Percentiles rank a stretch among this genome's conserved stretches.
phyloP scores from a whole-genome alignment of 139 green algal species.

The Picochlorum sp. region DNA sequence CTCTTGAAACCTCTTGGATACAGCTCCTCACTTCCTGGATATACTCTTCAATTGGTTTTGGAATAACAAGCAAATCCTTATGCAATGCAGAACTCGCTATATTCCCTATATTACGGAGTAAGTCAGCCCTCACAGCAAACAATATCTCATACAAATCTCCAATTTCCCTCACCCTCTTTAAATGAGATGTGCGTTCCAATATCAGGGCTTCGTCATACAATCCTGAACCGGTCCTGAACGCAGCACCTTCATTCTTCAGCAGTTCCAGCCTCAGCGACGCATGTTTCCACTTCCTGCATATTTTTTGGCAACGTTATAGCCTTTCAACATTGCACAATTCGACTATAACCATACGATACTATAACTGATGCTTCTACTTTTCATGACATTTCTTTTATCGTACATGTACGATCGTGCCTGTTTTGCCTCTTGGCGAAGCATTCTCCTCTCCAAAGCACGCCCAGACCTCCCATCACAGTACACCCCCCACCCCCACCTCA shows the following conservation, averaged over 20 bases:
- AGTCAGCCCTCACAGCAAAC: slow-evolving; percentile 78
- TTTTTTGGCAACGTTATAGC: too few species aligned
- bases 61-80: slow-evolving; percentile 45
- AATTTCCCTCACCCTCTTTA: slow-evolving; percentile 29
- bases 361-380: too few species aligned
- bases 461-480: slow-evolving; percentile 6
- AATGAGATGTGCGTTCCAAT: slow-evolving; percentile 33
- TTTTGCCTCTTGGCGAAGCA: background rate
- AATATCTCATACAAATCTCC: slow-evolving; percentile 30
- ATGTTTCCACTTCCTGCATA: background rate
- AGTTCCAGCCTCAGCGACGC: slow-evolving; percentile 20
- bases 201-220: slow-evolving; percentile 82
- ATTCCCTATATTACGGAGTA: slow-evolving; percentile 90
- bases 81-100: slow-evolving; percentile 54
- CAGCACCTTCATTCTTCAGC: background rate
- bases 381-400: background rate
- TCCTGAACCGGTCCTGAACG: slow-evolving; percentile 18
- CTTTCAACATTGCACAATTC: too few species aligned
- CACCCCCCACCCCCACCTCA: background rate
- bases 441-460: background rate
- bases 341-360: too few species aligned
- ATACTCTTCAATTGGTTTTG: slow-evolving; percentile 55
- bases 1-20: slow-evolving; percentile 27
- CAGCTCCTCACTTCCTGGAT: slow-evolving; percentile 57
- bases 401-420: background rate